A percentile compares a stretch with the other conserved stretches of the same genome.
Evolutionary conservation across 768 basidiomycete genomes (phyloP).

Genomic region (Mycena pura): DNA sequence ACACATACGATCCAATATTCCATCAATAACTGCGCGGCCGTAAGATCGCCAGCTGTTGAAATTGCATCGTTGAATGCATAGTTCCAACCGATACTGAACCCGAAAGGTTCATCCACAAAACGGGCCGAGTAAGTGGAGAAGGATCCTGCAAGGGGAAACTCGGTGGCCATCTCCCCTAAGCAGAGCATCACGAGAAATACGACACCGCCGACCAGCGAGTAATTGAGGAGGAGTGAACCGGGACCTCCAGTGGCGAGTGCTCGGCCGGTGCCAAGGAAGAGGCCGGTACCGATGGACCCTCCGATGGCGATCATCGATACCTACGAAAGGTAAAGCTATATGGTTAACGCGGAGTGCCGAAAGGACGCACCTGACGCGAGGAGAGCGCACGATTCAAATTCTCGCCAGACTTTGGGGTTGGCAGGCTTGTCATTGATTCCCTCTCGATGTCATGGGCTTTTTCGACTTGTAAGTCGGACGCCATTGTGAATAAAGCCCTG

Average conservation of each 20-base stretch:
- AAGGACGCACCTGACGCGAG: conserved; percentile 9
- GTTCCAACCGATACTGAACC: conserved; percentile 58
- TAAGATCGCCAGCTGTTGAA: conserved; percentile 84
- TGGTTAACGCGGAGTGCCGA: not conserved
- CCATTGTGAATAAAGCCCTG: not conserved
- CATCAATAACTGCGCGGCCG: conserved; percentile 85
- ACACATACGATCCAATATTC: conserved; percentile 56
- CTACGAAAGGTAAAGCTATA: not conserved
- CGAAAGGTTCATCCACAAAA: conserved; percentile 59
- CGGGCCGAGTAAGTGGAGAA: conserved; percentile 87
- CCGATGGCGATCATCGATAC: conserved; percentile 14
- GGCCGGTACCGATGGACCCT: conserved; percentile 12
- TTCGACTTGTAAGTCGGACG: conserved; percentile 5
- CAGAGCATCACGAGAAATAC: conserved; percentile 9
- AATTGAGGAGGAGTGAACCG: conserved; percentile 7
- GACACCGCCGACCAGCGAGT: conserved; percentile 7
- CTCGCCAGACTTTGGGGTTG: conserved; percentile 8
- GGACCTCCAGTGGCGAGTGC: conserved; percentile 10
- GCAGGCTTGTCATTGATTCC: conserved; percentile 1
- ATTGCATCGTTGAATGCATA: conserved; percentile 92
- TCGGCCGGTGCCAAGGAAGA: conserved; percentile 14
- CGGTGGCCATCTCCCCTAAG: conserved; percentile 83
- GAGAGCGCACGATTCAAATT: conserved; percentile 12
- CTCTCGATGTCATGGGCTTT: conserved; percentile 7
- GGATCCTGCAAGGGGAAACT: conserved; percentile 87